Evolutionary conservation across 2,329 filamentous ascomycete genomes (phyloP), one percentile per base, ranked within the genome.

Genomic region (Emmonsiellopsis sp.): DNA sequence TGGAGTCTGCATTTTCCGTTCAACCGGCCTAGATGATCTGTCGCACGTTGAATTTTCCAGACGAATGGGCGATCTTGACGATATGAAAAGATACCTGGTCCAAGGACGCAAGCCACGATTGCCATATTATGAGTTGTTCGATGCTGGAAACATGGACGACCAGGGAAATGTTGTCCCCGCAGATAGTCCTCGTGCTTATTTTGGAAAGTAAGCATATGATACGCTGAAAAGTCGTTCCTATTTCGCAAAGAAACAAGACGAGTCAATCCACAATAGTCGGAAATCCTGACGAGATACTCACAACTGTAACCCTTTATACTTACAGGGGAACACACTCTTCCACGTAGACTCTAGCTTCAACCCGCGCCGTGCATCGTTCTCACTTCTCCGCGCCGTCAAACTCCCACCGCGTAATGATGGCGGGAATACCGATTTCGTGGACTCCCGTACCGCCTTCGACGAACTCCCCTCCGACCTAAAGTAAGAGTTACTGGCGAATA

Each of bases 321-420:
- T 48, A 16, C 54, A 69, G 62, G 77, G 74, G 35, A 81, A 81
- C 59, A 64, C 62, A 1, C 68, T 80, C 10, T 82, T 78, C 64
- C 79, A 82, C 55, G 74, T 74, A 10, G 79, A 82, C 63, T 78
- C 73, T 15, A 75, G 73, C 20, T 82, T 79, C 67, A 81, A 81
- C 59, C 76, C 78, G 7, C 75, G 75, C 2, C 72, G 79, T 26
- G 76, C 78, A 0, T 73, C 71, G 1, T 79, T 75, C 65, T 80
- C 75, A 7, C 67, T 82, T 9, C 70, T 82, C 0, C 70, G 73
- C 4, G 78, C 79, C 3, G 72, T 74, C 31, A 64, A 70, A 53
- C 69, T 82, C 7, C 79, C 79, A 0, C 78, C 78, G 0, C 45
- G 63, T 0, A 70, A 69, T 1, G 70, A 66, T 0, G 78, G 78